These are phyloP conservation scores for Cnidoscolus chayamansa DNA, from an alignment of 441 rosid genomes.

Conservation along the genomic window DNA sequence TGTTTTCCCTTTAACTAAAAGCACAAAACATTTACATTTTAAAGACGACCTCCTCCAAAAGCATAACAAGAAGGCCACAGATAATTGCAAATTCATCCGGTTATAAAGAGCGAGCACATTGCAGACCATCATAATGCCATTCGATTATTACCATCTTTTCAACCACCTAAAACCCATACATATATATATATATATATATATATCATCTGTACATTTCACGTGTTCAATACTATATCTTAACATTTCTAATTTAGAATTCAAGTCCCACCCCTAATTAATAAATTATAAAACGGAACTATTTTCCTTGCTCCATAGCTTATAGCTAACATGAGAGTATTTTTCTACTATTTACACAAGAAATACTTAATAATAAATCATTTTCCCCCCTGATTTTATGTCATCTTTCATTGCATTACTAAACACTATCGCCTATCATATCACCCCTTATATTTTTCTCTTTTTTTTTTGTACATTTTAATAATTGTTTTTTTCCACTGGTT, in stretches of 20 bases:
- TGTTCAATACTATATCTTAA: background rate
- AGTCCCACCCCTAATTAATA: conserved; percentile 16
- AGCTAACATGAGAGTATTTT: background rate
- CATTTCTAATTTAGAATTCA: background rate
- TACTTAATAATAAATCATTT: background rate
- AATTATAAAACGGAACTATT: conserved; percentile 1
- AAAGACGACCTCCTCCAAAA: no score
- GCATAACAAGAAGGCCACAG: no score
- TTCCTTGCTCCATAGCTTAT: background rate
- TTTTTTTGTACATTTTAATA: background rate
- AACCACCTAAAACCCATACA: conserved; percentile 3
- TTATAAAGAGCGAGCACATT: background rate
- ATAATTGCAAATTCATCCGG: background rate
- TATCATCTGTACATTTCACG: no score
- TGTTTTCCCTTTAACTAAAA: no score
- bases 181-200: conserved; percentile 3
- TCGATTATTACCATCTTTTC: background rate
- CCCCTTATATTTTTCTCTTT: no score
- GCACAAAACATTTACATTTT: no score
- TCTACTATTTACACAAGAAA: conserved; percentile 16
- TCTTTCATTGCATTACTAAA: background rate
- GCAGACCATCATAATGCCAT: conserved; percentile 1
- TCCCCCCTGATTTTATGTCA: background rate
- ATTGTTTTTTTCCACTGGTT: background rate
- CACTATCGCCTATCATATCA: background rate